Evolutionary conservation across 306 rosid genomes (phyloP).

Genomic region (Fagus sylvatica): DNA sequence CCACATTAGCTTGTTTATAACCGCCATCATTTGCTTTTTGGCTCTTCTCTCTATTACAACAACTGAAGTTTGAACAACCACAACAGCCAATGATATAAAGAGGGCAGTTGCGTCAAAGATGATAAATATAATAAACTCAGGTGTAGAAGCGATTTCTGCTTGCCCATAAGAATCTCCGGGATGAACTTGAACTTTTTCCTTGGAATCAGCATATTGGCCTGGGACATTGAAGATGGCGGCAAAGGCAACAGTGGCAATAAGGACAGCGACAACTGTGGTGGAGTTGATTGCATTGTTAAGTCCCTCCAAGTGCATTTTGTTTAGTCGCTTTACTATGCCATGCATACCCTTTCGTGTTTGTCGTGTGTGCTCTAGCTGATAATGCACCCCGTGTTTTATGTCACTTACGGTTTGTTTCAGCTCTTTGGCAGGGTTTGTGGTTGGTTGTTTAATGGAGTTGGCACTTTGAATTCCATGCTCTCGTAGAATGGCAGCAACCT

Average conservation of each 20-base stretch:
- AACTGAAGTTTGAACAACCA: conserved; percentile 78
- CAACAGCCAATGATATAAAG: conserved; percentile 84
- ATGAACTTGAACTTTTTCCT: not conserved
- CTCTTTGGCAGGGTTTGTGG: conserved; percentile 47
- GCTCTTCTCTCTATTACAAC: conserved; percentile 65
- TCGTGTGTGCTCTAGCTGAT: conserved; percentile 76
- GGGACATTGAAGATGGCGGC: conserved; percentile 79
- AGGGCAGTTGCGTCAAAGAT: conserved; percentile 72
- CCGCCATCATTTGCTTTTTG: conserved; percentile 63
- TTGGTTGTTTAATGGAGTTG: conserved; percentile 46
- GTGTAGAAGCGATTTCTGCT: conserved; percentile 49
- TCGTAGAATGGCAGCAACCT: conserved; percentile 43
- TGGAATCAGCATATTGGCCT: conserved; percentile 50
- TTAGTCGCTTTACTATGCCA: conserved; percentile 63
- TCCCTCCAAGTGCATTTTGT: conserved; percentile 77
- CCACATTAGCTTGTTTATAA: conserved; percentile 88
- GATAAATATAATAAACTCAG: conserved; percentile 51
- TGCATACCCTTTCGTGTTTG: conserved; percentile 62
- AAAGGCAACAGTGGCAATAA: conserved; percentile 80
- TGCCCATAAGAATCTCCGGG: conserved; percentile 53
- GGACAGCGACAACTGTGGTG: conserved; percentile 74
- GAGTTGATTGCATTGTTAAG: conserved; percentile 84
- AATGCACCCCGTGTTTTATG: conserved; percentile 70
- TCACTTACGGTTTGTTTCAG: conserved; percentile 76
- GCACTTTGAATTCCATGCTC: conserved; percentile 62